A percentile compares a stretch with the other conserved stretches of the same genome.
These are phyloP conservation scores for Schizopora paradoxa DNA, from an alignment of 1,284 basidiomycete genomes.

Conservation along the genomic window DNA sequence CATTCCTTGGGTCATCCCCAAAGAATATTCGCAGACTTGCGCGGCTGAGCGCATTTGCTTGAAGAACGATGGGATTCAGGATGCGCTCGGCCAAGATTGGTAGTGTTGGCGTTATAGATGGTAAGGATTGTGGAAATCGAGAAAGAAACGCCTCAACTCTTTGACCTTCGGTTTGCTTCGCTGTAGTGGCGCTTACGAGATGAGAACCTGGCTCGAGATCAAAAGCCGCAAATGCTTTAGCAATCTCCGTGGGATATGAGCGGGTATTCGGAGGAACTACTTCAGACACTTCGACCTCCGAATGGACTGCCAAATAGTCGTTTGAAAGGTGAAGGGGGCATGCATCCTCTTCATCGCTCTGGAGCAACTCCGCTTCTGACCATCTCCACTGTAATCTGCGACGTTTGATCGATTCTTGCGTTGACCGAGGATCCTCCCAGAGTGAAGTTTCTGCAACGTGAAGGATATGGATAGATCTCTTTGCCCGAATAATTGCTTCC, in stretches of 20 bases:
- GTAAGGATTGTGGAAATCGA: slow-evolving; percentile 52
- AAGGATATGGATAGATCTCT: slow-evolving; percentile 60
- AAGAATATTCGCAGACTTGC: slow-evolving; percentile 59
- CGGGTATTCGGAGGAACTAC: slow-evolving; percentile 2
- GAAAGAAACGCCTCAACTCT: slow-evolving; percentile 44
- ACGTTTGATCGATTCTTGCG: slow-evolving; percentile 20
- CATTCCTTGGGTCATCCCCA: no score
- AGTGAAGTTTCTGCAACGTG: slow-evolving; percentile 57
- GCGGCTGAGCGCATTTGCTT: slow-evolving; percentile 53
- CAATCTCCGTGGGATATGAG: slow-evolving; percentile 33
- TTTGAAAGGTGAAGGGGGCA: not conserved
- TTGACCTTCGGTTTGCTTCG: slow-evolving; percentile 25
- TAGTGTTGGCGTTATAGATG: slow-evolving; percentile 59
- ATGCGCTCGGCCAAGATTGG: slow-evolving; percentile 52
- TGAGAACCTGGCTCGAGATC: slow-evolving; percentile 57
- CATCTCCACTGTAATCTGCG: slow-evolving; percentile 60
- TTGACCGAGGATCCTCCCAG: not conserved
- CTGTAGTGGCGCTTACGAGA: slow-evolving; percentile 25
- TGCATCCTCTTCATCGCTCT: not conserved
- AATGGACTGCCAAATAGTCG: not conserved
- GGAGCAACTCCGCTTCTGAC: slow-evolving; percentile 43
- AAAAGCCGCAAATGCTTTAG: slow-evolving; percentile 51
- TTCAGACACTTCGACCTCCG: not conserved
- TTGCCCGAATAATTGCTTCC: slow-evolving; percentile 52
- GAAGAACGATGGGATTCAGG: slow-evolving; percentile 49